Evolutionary conservation across 768 basidiomycete species (phyloP).

Genomic region (Floccularia luteovirens): DNA sequence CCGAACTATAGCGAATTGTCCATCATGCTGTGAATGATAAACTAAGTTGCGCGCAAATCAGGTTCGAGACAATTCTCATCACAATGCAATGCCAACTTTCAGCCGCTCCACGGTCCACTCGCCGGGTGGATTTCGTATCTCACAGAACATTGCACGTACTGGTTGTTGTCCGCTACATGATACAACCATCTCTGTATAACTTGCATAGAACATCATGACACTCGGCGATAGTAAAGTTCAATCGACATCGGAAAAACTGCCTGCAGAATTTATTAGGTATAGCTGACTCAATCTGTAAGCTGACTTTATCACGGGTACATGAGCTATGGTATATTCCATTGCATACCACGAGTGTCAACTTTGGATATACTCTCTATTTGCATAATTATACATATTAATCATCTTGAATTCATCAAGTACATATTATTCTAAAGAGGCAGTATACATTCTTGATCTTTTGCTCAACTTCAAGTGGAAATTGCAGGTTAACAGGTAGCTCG

Average conservation of each 20-base stretch:
- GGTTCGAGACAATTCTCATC: conserved; percentile 8
- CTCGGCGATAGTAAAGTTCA: conserved; percentile 5
- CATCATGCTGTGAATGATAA: conserved; percentile 11
- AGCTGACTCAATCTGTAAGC: not conserved
- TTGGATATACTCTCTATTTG: no score
- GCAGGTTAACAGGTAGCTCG: no score
- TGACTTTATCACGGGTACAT: conserved; percentile 13
- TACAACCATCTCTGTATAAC: conserved; percentile 4
- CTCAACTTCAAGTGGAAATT: no score
- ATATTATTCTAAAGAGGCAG: no score
- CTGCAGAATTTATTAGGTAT: conserved; percentile 20
- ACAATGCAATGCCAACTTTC: conserved; percentile 10
- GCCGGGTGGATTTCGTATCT: conserved; percentile 43
- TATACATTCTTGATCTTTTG: no score
- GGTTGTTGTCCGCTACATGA: not conserved
- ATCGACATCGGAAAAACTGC: conserved; percentile 24
- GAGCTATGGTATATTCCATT: no score
- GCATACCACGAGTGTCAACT: no score
- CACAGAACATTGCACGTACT: conserved; percentile 33
- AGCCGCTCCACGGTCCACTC: conserved; percentile 17
- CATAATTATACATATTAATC: no score
- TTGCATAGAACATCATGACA: conserved; percentile 5
- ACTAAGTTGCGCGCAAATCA: not conserved
- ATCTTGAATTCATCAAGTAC: no score
- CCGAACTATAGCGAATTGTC: conserved; percentile 1